Conservation (phyloP, 139 green algal species). For the Spirogloea muscicola region DNA sequence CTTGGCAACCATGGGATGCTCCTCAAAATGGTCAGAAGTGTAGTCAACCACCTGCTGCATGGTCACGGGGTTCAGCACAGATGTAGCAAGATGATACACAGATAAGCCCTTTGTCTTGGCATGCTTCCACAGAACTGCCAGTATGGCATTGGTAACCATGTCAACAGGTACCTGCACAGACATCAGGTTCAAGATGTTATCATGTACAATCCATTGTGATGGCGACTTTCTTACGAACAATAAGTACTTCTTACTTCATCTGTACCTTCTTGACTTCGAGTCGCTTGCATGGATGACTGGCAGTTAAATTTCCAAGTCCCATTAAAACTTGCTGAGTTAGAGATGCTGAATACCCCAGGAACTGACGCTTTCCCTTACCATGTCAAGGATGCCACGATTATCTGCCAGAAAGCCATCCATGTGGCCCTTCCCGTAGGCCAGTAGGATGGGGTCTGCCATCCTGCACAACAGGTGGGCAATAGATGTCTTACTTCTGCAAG, state of each 20-base stretch:
- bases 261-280: not conserved
- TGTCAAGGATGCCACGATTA: slow-evolving; percentile 22
- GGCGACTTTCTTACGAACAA: not conserved
- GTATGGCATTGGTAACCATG: slow-evolving; percentile 46
- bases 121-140: slow-evolving; percentile 22
- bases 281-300: not conserved
- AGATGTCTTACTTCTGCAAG: not conserved
- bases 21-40: slow-evolving; percentile 24
- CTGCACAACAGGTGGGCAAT: slow-evolving; percentile 7
- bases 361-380: slow-evolving; percentile 6
- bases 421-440: slow-evolving; percentile 48
- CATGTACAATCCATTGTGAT: not conserved
- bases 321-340: not conserved
- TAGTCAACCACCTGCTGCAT: not conserved
- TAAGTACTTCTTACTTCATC: not conserved
- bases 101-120: no score
- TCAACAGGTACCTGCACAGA: slow-evolving; percentile 39
- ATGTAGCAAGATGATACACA: slow-evolving; percentile 48
- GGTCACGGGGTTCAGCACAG: slow-evolving; percentile 30
- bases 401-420: slow-evolving; percentile 42
- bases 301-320: not conserved
- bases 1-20: slow-evolving; percentile 25
- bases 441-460: slow-evolving; percentile 45
- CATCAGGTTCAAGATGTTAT: not conserved
- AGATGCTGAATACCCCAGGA: not conserved